Evolutionary conservation across 805 yeast species (phyloP).

Genomic region (Yarrowia bubula): DNA sequence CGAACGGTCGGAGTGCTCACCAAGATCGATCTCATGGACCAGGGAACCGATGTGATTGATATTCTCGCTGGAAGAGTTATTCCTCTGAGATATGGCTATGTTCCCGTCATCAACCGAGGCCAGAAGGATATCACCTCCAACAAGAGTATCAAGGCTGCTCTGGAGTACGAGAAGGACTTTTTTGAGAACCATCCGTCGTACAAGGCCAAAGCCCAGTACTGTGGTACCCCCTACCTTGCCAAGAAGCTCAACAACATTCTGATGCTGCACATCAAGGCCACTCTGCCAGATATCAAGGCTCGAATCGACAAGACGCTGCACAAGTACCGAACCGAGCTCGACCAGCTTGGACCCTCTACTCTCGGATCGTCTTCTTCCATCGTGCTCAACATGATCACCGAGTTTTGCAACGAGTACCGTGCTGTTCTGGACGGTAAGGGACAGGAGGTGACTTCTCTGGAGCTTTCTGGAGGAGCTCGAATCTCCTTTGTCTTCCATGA

Average conservation of each 20-base stretch:
- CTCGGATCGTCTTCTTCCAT: constrained; percentile 66
- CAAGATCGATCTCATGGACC: constrained; percentile 95
- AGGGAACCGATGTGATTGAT: constrained; percentile 95
- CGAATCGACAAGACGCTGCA: constrained; percentile 81
- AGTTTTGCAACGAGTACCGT: constrained; percentile 84
- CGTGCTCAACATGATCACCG: constrained; percentile 86
- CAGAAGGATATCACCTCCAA: constrained; percentile 90
- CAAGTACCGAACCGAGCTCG: constrained; percentile 78
- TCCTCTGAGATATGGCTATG: constrained; percentile 92
- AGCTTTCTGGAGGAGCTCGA: constrained; percentile 97
- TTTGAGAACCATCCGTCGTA: constrained; percentile 90
- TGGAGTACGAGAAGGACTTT: constrained; percentile 72
- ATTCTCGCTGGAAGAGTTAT: constrained; percentile 93
- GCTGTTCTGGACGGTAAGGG: constrained; percentile 92
- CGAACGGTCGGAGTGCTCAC: constrained; percentile 97
- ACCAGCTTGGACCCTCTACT: constrained; percentile 73
- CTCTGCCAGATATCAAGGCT: constrained; percentile 88
- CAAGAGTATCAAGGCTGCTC: constrained; percentile 85
- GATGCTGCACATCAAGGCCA: constrained; percentile 82
- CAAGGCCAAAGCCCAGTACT: constrained; percentile 87
- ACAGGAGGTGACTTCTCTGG: constrained; percentile 81
- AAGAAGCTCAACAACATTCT: constrained; percentile 84
- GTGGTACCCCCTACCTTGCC: constrained; percentile 98
- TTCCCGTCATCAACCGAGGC: constrained; percentile 95
- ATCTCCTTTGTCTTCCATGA: constrained; percentile 97